Evolutionary conservation across 2,329 filamentous ascomycete species (phyloP), one percentile per base, ranked within the genome.

Genomic region (Lizonia empirigonia): DNA sequence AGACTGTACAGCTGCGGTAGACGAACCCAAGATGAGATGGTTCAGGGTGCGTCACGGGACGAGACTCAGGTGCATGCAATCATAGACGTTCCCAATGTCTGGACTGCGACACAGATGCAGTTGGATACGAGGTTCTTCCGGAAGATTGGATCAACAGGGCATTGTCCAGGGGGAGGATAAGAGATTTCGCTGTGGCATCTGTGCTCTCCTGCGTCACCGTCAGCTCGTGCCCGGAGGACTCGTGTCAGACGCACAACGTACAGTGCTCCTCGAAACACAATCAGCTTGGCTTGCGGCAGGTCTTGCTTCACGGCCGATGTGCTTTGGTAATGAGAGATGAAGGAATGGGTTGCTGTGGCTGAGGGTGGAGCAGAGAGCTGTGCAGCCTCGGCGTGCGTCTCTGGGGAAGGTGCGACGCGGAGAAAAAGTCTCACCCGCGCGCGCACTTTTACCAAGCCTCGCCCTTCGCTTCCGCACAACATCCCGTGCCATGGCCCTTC

Each of bases 131-230:
- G 13, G 19, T 48, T 53, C 44, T 53, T 44, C 50, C 50, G 40
- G 44, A 24, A 19, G 10, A 30, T 15, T 35, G 39, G 34, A 27
- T 53, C 29, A 53, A 44, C 20, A 44, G 44, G 15, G 27, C 35
- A 40, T 41, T 18, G 9, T 53, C 39, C 37, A 46, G 29, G 36
- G 39, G 24, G 15, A 49, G 50, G 50, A 53, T 53, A 53, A 53
- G 50, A 53, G 50, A 48, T 53, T 53, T 53, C 50, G 50, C 50
- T 35, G 50, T 48, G 40, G 50, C 49, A 52, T 52, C 49, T 52
- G 42, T 47, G 38, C 49, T 42, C 32, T 26, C 16, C 42, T 52
- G 37, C 22, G 12, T 42, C 22, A 33, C 32, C 36, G 22, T 47
- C 38, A 52, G 49, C 44, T 37, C 30, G 27, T 26, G 26, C n/a